A percentile compares a stretch with the other conserved stretches of the same genome.
Conservation (phyloP, 208 protist genomes). For the Wallacemonas sp. region DNA sequence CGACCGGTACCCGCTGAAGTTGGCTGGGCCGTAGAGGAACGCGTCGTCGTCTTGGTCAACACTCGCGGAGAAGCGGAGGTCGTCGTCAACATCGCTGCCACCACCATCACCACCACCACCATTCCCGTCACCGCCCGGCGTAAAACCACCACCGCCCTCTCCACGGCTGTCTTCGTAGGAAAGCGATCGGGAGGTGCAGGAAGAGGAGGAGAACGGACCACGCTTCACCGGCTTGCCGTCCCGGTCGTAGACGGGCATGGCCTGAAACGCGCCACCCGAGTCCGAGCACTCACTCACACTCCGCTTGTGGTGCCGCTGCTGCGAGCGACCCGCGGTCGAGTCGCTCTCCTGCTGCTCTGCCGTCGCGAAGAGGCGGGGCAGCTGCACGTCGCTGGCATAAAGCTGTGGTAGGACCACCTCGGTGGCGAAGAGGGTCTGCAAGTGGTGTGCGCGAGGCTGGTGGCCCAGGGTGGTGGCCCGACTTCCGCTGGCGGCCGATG, state of each 20-base stretch:
- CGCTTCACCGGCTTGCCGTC: no score
- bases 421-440: conserved; percentile 19
- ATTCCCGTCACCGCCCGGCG: neutral
- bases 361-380: conserved; percentile 2
- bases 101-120: conserved; percentile 22
- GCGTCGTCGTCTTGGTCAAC: neutral
- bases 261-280: no score
- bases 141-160: no score
- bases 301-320: neutral
- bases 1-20: conserved; percentile 36
- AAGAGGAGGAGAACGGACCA: no score
- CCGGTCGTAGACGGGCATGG: no score
- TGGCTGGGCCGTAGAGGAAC: conserved; percentile 16
- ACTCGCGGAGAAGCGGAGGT: no score
- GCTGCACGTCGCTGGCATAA: neutral
- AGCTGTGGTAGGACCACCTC: conserved; percentile 13
- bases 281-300: no score
- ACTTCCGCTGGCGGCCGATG: no score
- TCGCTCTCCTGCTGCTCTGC: neutral
- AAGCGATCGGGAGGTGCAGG: no score
- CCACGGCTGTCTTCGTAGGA: no score
- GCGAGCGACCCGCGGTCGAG: neutral
- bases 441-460: conserved; percentile 6
- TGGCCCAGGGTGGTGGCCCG: neutral
- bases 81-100: conserved; percentile 21